phyloP scores from a whole-genome alignment of 2,329 filamentous ascomycete genomes.

The Sarocladium oryzae region DNA sequence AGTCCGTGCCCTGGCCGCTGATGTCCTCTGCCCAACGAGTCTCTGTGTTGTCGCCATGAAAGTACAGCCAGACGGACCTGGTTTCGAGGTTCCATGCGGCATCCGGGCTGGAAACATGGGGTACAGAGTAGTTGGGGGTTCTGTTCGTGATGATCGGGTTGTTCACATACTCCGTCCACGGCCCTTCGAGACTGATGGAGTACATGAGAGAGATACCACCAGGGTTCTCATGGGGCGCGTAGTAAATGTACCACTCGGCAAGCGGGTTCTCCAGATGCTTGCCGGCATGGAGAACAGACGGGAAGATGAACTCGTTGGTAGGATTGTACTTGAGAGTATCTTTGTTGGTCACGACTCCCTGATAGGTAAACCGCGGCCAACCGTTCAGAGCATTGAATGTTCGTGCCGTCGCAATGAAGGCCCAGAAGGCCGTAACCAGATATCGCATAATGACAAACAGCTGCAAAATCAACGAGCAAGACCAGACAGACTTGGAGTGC shows the following conservation, averaged over 20 bases:
- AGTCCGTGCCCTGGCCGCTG: constrained; percentile 14
- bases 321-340: constrained; percentile 17
- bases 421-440: not conserved
- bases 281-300: constrained; percentile 19
- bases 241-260: constrained; percentile 21
- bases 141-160: constrained; percentile 14
- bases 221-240: constrained; percentile 21
- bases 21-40: constrained; percentile 14
- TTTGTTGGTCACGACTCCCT: constrained; percentile 18
- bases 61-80: constrained; percentile 14
- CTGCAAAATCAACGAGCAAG: not conserved
- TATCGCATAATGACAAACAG: not conserved
- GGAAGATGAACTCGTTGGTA: constrained; percentile 21
- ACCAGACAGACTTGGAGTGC: not conserved
- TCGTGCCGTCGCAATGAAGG: constrained; percentile 9
- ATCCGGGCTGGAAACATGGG: constrained; percentile 16
- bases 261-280: constrained; percentile 14
- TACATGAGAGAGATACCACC: constrained; percentile 19
- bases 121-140: constrained; percentile 12
- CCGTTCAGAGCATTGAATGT: constrained; percentile 11
- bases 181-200: constrained; percentile 14
- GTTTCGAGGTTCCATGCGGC: constrained; percentile 13
- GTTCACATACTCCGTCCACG: constrained; percentile 14
- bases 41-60: constrained; percentile 14
- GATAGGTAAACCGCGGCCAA: constrained; percentile 17